These are phyloP conservation scores for Bromus sterilis DNA, from an alignment of 176 grass and related monocot species.

Conservation along the genomic window DNA sequence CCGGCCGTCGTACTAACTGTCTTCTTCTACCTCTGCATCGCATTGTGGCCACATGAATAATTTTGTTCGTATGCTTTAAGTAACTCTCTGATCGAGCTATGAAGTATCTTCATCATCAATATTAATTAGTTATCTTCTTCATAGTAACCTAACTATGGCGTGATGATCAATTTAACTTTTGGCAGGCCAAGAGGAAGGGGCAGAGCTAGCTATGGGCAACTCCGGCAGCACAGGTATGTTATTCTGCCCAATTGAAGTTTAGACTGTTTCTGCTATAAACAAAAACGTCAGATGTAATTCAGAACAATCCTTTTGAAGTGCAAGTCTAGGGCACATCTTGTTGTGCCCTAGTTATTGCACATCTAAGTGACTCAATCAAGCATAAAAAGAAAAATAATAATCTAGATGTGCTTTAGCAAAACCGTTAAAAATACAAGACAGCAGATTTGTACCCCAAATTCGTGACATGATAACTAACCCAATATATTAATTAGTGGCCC, in stretches of 20 bases:
- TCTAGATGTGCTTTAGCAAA: no score
- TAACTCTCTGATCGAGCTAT: not conserved
- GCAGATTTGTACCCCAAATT: no score
- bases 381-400: no score
- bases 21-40: no score
- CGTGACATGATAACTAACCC: no score
- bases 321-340: no score
- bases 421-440: no score
- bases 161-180: not conserved
- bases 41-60: no score
- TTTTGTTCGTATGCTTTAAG: no score
- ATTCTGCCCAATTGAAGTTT: not conserved
- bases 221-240: not conserved
- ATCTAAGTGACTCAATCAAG: no score
- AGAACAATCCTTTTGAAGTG: not conserved
- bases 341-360: no score
- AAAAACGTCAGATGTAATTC: not conserved
- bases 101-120: not conserved
- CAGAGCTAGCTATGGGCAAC: not conserved
- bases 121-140: not conserved
- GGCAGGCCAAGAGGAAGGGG: not conserved
- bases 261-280: not conserved
- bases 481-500: not conserved
- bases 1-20: no score
- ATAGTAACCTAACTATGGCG: not conserved